Conservation (phyloP, 495 filamentous ascomycete species). For the Xylaria scruposa region DNA sequence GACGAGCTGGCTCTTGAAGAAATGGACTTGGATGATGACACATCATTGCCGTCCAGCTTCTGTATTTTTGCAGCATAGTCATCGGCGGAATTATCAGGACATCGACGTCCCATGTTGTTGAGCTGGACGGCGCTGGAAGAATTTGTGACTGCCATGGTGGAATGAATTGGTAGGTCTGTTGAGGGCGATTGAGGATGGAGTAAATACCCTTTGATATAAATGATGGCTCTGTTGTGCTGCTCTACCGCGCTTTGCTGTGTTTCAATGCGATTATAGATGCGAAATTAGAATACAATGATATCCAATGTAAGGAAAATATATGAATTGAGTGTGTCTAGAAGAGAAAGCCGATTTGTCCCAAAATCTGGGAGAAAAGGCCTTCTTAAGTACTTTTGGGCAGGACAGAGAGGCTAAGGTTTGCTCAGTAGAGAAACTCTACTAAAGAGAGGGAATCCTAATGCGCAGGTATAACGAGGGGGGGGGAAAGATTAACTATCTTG, state of each 20-base stretch:
- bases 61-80: background rate
- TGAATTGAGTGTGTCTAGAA: background rate
- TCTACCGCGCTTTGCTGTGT: background rate
- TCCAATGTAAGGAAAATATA: background rate
- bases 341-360: background rate
- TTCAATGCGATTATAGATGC: background rate
- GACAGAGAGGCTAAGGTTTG: background rate
- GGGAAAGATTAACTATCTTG: background rate
- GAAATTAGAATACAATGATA: background rate
- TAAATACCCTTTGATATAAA: background rate
- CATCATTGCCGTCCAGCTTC: background rate
- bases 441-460: background rate
- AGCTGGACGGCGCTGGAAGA: background rate
- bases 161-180: background rate
- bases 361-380: background rate
- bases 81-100: background rate
- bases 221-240: background rate
- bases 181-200: background rate
- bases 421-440: background rate
- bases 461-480: background rate
- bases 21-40: background rate
- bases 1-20: background rate
- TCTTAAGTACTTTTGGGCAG: background rate
- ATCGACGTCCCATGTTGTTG: background rate
- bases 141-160: background rate